Percentiles rank a stretch among this genome's conserved stretches.
Evolutionary conservation across 495 filamentous ascomycete genomes (phyloP).

Genomic region (Aspergillus mulundensis): DNA sequence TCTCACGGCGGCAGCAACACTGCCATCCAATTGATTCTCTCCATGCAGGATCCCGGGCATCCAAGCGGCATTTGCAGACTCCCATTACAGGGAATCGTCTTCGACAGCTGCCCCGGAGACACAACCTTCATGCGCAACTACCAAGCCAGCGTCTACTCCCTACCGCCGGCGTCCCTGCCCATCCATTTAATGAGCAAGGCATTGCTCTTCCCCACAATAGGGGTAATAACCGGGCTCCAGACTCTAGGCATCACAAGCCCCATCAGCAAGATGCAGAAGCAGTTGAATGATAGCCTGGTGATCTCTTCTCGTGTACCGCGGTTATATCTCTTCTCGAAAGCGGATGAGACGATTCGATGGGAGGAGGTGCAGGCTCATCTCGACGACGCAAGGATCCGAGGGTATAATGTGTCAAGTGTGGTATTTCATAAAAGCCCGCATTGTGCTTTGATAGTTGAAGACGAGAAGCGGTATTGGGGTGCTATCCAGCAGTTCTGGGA

Average conservation of each 20-base stretch:
- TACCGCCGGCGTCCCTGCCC: slow-evolving; percentile 8
- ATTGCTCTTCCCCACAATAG: slow-evolving; percentile 22
- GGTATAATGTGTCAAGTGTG: slow-evolving; percentile 25
- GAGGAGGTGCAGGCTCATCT: slow-evolving; percentile 32
- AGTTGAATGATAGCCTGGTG: slow-evolving; percentile 22
- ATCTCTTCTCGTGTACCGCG: slow-evolving; percentile 20
- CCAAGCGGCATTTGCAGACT: slow-evolving; percentile 10
- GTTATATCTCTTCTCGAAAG: slow-evolving; percentile 35
- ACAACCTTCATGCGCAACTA: slow-evolving; percentile 23
- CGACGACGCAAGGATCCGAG: slow-evolving; percentile 22
- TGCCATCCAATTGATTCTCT: slow-evolving; percentile 22
- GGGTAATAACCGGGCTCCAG: slow-evolving; percentile 19
- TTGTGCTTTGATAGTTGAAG: slow-evolving; percentile 27
- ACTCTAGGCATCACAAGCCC: slow-evolving; percentile 19
- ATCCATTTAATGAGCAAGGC: slow-evolving; percentile 16
- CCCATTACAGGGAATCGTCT: slow-evolving; percentile 20
- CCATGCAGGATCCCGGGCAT: slow-evolving; percentile 19
- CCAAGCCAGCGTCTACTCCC: slow-evolving; percentile 20
- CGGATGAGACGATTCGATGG: slow-evolving; percentile 33
- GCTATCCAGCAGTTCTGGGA: slow-evolving; percentile 15
- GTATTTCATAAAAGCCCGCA: slow-evolving; percentile 30
- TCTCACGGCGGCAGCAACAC: slow-evolving; percentile 30
- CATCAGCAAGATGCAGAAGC: slow-evolving; percentile 22
- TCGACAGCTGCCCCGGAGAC: slow-evolving; percentile 32
- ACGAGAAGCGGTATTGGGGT: slow-evolving; percentile 25